Base-by-base conservation (phyloP, 2,329 filamentous ascomycete genomes). In the Penicillium paneum region DNA sequence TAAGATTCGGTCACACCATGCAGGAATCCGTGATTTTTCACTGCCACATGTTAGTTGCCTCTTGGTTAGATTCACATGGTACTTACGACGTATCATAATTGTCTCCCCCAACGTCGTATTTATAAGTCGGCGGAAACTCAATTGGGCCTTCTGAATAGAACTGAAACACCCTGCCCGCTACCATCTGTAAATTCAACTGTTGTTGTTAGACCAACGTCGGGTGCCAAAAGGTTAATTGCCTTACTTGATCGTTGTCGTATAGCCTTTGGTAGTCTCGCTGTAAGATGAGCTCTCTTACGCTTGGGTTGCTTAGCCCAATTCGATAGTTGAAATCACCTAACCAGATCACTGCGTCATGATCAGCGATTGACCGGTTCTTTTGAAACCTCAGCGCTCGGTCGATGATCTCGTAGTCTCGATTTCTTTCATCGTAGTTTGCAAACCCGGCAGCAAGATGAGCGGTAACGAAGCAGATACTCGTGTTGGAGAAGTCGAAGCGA, bases 251-350 rank as follows among this genome's bases (percentile, higher is more conserved):
- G 65, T 97, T 95, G 58, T 94, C 89, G 69, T 96, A 95, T 46
- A 97, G 76, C 17, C 81, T 86, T 52, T 88, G 89, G 11, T 96
- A 78, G 66, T 97, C 88, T 26, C 83, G 79, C 51, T 83, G 81
- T 64, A 87, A 83, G 51, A 96, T 84, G 10, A 96, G 77, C 31
- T 86, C 82, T 61, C 89, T 87, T 8, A 91, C 90, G 56, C 82
- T 86, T 36, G 96, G 91, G 60, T 90, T 85, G 41, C 81, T 82
- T 54, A 97, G 80, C 1, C 92, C 93, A 64, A 99, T 96, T 17
- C 94, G 88, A 73, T 99, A 99, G 70, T 99, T 99, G 78, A 99
- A 99, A 72, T 99, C 94, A 5, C 94, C 94, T 39, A 97, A 82
- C 93, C 94, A 99, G 49, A 97, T 87, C 34, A 97, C 87, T 21